A percentile compares a stretch with the other conserved stretches of the same genome.
Conservation (phyloP, 768 basidiomycete genomes). For the Agrocybe pediades region DNA sequence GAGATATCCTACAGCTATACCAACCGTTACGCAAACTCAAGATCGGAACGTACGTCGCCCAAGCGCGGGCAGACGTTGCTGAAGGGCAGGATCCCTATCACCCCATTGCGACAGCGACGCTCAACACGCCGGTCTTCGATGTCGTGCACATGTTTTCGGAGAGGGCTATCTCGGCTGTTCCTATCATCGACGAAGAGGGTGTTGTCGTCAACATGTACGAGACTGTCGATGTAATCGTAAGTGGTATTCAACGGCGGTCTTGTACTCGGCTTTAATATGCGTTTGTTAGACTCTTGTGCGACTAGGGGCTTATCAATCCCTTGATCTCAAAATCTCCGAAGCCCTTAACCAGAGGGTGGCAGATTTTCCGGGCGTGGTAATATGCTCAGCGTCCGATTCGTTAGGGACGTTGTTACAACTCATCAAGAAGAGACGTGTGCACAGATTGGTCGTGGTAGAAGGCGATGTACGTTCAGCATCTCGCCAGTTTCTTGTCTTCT, state of each 20-base stretch:
- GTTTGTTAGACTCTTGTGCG: constrained; percentile 83
- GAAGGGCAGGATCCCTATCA: constrained; percentile 73
- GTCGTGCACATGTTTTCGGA: constrained; percentile 99
- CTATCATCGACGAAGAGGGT: constrained; percentile 91
- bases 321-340: constrained; percentile 91
- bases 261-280: constrained; percentile 4
- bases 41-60: constrained; percentile 90
- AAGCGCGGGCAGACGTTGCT: constrained; percentile 45
- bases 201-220: constrained; percentile 96
- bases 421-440: constrained; percentile 91
- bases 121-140: constrained; percentile 92
- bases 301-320: constrained; percentile 91
- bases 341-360: constrained; percentile 90
- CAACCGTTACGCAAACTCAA: constrained; percentile 81
- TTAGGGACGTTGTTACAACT: constrained; percentile 87
- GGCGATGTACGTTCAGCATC: constrained; percentile 60
- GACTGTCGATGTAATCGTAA: constrained; percentile 97
- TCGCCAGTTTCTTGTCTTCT: constrained; percentile 3
- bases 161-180: constrained; percentile 93
- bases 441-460: constrained; percentile 94
- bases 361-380: constrained; percentile 96
- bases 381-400: constrained; percentile 92
- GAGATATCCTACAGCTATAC: constrained; percentile 82
- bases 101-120: constrained; percentile 90
- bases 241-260: constrained; percentile 37